These are phyloP conservation scores for Fusarium azukiicola DNA, from an alignment of 2,329 filamentous ascomycete genomes.

Conservation along the genomic window DNA sequence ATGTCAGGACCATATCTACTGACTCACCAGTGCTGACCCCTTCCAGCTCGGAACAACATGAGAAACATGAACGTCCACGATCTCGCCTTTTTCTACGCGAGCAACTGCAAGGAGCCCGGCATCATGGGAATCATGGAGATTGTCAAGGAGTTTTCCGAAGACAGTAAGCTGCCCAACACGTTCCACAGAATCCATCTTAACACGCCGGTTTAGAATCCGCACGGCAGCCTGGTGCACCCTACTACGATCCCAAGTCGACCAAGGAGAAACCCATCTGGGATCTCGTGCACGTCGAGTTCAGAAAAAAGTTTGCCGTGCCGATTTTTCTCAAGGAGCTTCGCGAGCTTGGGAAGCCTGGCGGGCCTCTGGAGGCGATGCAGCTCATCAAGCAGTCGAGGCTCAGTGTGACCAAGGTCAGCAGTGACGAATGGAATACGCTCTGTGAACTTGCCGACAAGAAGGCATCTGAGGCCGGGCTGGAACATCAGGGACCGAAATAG, in stretches of 20 bases:
- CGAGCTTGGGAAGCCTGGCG: slow-evolving; percentile 75
- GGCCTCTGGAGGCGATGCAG: slow-evolving; percentile 87
- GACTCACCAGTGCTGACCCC: not conserved
- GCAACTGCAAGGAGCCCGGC: slow-evolving; percentile 93
- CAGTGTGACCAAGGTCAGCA: slow-evolving; percentile 87
- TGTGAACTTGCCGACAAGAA: slow-evolving; percentile 72
- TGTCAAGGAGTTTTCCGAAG: slow-evolving; percentile 89
- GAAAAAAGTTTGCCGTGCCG: slow-evolving; percentile 87
- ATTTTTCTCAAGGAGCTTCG: slow-evolving; percentile 88
- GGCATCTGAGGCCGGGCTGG: slow-evolving; percentile 62
- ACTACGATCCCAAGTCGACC: slow-evolving; percentile 90
- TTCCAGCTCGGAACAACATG: slow-evolving; percentile 90
- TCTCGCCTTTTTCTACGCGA: slow-evolving; percentile 98
- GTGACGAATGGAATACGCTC: slow-evolving; percentile 83
- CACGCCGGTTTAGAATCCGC: slow-evolving; percentile 54
- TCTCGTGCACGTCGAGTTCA: slow-evolving; percentile 93
- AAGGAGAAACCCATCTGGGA: slow-evolving; percentile 84
- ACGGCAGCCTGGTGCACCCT: slow-evolving; percentile 73
- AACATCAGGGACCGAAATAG: slow-evolving; percentile 52
- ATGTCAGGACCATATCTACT: fast-evolving
- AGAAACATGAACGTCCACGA: slow-evolving; percentile 95
- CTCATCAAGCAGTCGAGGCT: slow-evolving; percentile 90
- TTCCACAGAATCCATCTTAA: fast-evolving
- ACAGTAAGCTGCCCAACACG: slow-evolving; percentile 74
- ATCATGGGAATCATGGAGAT: slow-evolving; percentile 95